phyloP scores from a whole-genome alignment of 2,329 filamentous ascomycete species.

The Purpureocillium lavendulum region DNA sequence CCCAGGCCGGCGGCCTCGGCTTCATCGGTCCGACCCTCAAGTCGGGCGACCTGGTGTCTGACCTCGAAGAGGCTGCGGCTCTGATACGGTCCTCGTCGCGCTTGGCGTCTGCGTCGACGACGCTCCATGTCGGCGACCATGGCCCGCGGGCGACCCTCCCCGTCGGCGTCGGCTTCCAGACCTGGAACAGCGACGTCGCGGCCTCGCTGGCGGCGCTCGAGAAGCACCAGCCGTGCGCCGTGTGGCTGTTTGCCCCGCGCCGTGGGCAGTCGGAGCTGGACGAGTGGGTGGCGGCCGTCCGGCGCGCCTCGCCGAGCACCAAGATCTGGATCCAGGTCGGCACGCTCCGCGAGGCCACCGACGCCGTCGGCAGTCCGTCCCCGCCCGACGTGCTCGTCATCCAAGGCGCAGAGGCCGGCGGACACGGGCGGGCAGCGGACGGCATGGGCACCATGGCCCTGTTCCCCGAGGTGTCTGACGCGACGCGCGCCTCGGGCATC shows the following conservation, averaged over 20 bases:
- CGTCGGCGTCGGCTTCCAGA: constrained; percentile 37
- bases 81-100: constrained; percentile 11
- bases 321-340: constrained; percentile 47
- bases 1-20: constrained; percentile 62
- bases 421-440: constrained; percentile 37
- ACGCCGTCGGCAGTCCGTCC: constrained; percentile 22
- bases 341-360: constrained; percentile 35
- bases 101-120: constrained; percentile 1
- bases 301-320: constrained; percentile 27
- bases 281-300: constrained; percentile 36
- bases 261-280: constrained; percentile 25
- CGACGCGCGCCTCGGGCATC: constrained; percentile 23
- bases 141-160: constrained; percentile 22
- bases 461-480: constrained; percentile 40
- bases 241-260: constrained; percentile 39
- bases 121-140: too few relatives aligned
- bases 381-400: constrained; percentile 41
- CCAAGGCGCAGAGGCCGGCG: constrained; percentile 46
- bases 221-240: constrained; percentile 25
- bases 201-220: constrained; percentile 19
- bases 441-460: constrained; percentile 37
- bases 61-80: constrained; percentile 19
- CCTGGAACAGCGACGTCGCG: constrained; percentile 32
- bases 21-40: constrained; percentile 32
- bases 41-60: constrained; percentile 18